These are phyloP conservation scores for Vitis riparia DNA, from an alignment of 164 flowering plant genomes.

Conservation along the genomic window DNA sequence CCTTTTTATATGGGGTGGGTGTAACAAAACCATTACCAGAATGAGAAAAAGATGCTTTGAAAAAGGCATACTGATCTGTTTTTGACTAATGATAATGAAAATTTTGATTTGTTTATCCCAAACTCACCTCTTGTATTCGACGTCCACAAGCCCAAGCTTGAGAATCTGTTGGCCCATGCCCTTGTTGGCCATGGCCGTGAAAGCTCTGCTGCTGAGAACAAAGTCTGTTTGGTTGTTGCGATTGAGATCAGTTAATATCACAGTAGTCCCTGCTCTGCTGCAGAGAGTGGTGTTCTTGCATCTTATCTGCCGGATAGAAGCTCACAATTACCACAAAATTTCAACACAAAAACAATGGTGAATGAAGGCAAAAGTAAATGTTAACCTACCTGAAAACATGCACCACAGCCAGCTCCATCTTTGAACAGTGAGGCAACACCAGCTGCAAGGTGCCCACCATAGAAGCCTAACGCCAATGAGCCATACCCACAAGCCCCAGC, in stretches of 20 bases:
- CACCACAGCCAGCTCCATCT: slow-evolving; percentile 90
- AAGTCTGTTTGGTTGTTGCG: slow-evolving; percentile 56
- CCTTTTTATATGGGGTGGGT: slow-evolving; percentile 13
- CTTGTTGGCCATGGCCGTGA: slow-evolving; percentile 61
- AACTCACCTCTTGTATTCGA: slow-evolving; percentile 79
- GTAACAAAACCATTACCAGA: slow-evolving; percentile 17
- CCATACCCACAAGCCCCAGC: slow-evolving; percentile 97
- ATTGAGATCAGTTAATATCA: slow-evolving; percentile 70
- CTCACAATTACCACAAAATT: neutral
- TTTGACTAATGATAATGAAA: neutral
- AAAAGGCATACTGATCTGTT: no score
- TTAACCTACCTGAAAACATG: slow-evolving; percentile 68
- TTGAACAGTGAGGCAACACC: slow-evolving; percentile 62
- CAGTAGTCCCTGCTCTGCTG: slow-evolving; percentile 46
- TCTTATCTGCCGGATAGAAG: slow-evolving; percentile 50
- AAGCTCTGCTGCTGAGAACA: slow-evolving; percentile 74
- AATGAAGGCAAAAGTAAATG: neutral
- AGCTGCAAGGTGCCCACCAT: slow-evolving; percentile 67
- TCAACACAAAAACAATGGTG: neutral
- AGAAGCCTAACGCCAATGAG: slow-evolving; percentile 58
- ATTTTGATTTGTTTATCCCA: neutral
- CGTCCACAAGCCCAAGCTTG: slow-evolving; percentile 58
- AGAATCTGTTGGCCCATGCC: slow-evolving; percentile 47
- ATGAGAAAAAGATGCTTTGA: no score
- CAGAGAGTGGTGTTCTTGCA: slow-evolving; percentile 70